phyloP scores from a whole-genome alignment of 352 stramenopile species.

The Plasmopara viticola region DNA sequence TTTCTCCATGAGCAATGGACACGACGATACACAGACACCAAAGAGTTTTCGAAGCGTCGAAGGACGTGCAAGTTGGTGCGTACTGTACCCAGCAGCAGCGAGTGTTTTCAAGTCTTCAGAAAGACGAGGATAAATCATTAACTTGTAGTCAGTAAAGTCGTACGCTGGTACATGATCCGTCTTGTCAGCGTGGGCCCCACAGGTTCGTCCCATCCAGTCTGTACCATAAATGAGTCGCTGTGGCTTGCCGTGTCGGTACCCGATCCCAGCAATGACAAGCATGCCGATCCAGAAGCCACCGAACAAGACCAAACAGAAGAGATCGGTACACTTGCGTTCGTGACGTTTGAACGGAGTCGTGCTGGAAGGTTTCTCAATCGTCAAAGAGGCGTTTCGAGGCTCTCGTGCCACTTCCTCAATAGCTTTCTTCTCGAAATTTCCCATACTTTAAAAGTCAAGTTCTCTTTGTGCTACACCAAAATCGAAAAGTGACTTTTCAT shows the following conservation, averaged over 20 bases:
- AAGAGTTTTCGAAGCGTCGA: slow-evolving; percentile 43
- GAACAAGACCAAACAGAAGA: slow-evolving; percentile 62
- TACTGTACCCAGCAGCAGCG: slow-evolving; percentile 6
- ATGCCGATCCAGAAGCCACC: slow-evolving; percentile 51
- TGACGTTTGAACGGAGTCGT: slow-evolving; percentile 49
- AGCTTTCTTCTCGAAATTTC: background rate
- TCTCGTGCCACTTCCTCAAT: background rate
- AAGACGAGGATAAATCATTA: slow-evolving; percentile 66
- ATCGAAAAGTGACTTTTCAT: background rate
- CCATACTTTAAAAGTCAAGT: background rate
- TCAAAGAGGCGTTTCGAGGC: background rate
- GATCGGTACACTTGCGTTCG: slow-evolving; percentile 73
- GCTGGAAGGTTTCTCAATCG: background rate
- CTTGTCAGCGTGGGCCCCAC: slow-evolving; percentile 41
- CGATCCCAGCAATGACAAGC: slow-evolving; percentile 59
- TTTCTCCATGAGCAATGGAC: slow-evolving; percentile 32
- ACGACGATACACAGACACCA: slow-evolving; percentile 39
- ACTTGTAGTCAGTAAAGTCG: slow-evolving; percentile 59
- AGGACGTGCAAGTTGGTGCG: slow-evolving; percentile 15
- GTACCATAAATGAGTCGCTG: slow-evolving; percentile 71
- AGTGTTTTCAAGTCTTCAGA: slow-evolving; percentile 47
- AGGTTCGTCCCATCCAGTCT: slow-evolving; percentile 66
- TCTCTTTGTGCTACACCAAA: background rate
- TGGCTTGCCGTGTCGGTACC: slow-evolving; percentile 58
- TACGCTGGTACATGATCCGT: slow-evolving; percentile 45